A percentile compares a stretch with the other conserved stretches of the same genome.
These are phyloP conservation scores for cucumber (Cucumis sativus) DNA, from an alignment of 306 rosid genomes.

Conservation along the genomic window Cucumber_9930_V3 NC_026656.2:12217001-12217500, in stretches of 20 bases:
- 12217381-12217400: slow-evolving; percentile 1
- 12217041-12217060: neutral
- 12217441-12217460: slow-evolving; percentile 15
- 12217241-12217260: slow-evolving; percentile 13
- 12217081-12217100: neutral
- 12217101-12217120: neutral
- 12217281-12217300: neutral
- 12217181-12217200: neutral
- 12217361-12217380: neutral
- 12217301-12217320: neutral
- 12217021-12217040: neutral
- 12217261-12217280: slow-evolving; percentile 10
- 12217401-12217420: slow-evolving; percentile 34
- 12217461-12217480: slow-evolving; percentile 24
- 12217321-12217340: slow-evolving; percentile 18
- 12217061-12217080: neutral
- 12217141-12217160: neutral
- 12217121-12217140: neutral
- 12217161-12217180: slow-evolving; percentile 4
- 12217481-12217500: slow-evolving; percentile 17
- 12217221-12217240: neutral
- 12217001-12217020: slow-evolving; percentile 10
- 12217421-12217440: slow-evolving; percentile 35
- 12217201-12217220: neutral
- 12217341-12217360: slow-evolving; percentile 8